Evolutionary conservation across 129 eudicot genomes (phyloP).

Genomic region (Chrysanthemum seticuspe): DNA sequence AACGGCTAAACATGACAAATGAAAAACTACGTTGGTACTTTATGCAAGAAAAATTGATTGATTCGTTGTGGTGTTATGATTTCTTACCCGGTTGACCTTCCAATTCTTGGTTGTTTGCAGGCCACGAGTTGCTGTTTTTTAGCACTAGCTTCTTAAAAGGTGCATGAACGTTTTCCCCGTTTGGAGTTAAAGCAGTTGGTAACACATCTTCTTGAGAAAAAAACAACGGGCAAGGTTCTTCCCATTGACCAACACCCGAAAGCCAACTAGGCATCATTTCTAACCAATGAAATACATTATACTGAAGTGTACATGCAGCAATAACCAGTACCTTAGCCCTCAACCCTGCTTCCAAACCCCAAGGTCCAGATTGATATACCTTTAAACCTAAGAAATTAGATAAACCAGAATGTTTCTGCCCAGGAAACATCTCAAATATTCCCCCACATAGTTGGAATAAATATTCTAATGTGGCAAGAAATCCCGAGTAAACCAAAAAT

Average conservation of each 20-base stretch:
- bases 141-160: conserved; percentile 37
- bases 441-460: conserved; percentile 93
- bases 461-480: conserved; percentile 68
- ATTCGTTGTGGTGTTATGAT: background rate
- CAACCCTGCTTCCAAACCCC: conserved; percentile 91
- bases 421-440: conserved; percentile 83
- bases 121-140: conserved; percentile 59
- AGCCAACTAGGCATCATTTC: conserved; percentile 69
- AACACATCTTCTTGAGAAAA: conserved; percentile 58
- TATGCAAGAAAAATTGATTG: background rate
- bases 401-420: conserved; percentile 60
- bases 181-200: conserved; percentile 36
- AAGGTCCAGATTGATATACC: conserved; percentile 58
- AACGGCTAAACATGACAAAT: no score
- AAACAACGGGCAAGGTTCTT: conserved; percentile 93
- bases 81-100: conserved; percentile 30
- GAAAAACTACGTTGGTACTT: no score
- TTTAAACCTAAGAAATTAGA: conserved; percentile 72
- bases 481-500: conserved; percentile 80
- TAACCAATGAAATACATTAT: conserved; percentile 91
- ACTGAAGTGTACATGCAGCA: conserved; percentile 88
- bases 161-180: conserved; percentile 42
- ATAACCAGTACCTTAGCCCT: conserved; percentile 82
- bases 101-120: conserved; percentile 42
- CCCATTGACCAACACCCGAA: conserved; percentile 55